Evolutionary conservation across 805 yeast species (phyloP).

Genomic region (Ogataea sp.): DNA sequence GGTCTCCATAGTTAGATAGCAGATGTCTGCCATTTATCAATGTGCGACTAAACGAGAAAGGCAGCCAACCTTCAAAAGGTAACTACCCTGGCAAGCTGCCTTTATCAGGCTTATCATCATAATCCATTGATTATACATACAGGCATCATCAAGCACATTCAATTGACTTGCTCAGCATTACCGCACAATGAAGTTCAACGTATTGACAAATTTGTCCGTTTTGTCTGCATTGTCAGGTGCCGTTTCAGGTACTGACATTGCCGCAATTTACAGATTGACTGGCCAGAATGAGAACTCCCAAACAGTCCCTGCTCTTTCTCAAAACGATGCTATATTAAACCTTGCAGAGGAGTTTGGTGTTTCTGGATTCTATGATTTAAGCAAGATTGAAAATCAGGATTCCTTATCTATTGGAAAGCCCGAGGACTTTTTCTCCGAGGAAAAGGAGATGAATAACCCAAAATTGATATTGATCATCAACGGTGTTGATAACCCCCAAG

Average conservation of each 20-base stretch:
- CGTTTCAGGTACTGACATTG: not conserved
- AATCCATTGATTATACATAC: too few species aligned
- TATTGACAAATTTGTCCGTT: not conserved
- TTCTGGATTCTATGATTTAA: constrained; percentile 28
- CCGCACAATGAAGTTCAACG: not conserved
- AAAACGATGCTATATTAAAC: constrained; percentile 30
- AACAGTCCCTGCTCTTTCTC: constrained; percentile 11
- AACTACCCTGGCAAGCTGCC: not conserved
- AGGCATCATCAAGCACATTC: not conserved
- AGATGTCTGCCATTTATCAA: too few species aligned
- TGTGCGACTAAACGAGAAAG: too few species aligned
- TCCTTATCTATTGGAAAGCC: constrained; percentile 14
- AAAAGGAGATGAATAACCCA: constrained; percentile 12
- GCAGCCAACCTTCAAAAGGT: not conserved
- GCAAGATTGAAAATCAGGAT: constrained; percentile 17
- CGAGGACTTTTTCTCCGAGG: constrained; percentile 1
- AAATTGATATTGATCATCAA: constrained; percentile 30
- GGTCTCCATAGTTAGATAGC: too few species aligned
- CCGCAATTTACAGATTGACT: not conserved
- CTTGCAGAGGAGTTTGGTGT: constrained; percentile 39
- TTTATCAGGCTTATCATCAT: too few species aligned
- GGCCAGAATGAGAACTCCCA: not conserved
- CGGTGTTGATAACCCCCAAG: constrained; percentile 31
- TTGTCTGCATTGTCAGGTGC: not conserved
- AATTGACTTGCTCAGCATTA: too few species aligned